Conservation (phyloP, 225 moss, liverwort and hornwort genomes). For the Neckera pumila region DNA sequence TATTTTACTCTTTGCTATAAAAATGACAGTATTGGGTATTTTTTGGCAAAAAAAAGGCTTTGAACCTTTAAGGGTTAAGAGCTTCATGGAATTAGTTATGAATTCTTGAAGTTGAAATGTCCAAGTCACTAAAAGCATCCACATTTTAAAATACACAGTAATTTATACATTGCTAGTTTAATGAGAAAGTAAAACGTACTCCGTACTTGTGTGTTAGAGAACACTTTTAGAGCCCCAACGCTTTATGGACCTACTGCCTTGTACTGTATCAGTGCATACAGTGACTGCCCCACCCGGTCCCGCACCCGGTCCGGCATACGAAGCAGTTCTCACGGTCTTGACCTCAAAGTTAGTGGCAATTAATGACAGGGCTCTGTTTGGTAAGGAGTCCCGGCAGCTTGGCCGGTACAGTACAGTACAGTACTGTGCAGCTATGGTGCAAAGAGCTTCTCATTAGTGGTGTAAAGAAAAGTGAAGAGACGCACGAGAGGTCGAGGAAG, state of each 20-base stretch:
- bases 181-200: neutral
- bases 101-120: neutral
- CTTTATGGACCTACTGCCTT: neutral
- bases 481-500: neutral
- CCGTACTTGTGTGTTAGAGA: neutral
- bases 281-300: neutral
- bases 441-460: neutral
- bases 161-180: accelerated
- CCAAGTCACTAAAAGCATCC: neutral
- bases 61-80: no score
- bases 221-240: no score
- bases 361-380: neutral
- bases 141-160: neutral
- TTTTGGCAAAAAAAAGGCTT: no score
- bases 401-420: neutral
- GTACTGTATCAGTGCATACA: no score
- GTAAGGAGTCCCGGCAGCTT: neutral
- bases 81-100: neutral
- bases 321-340: neutral
- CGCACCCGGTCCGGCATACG: neutral
- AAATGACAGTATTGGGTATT: no score
- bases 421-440: no score
- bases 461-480: neutral
- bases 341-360: neutral
- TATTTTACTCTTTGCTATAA: no score